Conservation (phyloP, 1,284 basidiomycete genomes). For the Leccinum subrobustum region DNA sequence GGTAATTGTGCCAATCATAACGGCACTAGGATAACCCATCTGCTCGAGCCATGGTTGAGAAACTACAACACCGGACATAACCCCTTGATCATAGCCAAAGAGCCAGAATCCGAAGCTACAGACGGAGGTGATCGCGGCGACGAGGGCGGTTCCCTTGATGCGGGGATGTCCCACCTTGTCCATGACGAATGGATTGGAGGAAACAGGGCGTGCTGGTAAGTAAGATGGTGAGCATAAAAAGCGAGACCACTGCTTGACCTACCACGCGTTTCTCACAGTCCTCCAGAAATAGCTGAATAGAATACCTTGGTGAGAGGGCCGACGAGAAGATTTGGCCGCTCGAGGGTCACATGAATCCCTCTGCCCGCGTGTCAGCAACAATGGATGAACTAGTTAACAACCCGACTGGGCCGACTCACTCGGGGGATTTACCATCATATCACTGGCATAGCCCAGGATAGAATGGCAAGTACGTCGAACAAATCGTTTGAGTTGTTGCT, state of each 20-base stretch:
- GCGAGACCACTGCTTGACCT: neutral
- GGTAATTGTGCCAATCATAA: constrained; percentile 22
- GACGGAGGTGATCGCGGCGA: constrained; percentile 19
- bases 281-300: constrained; percentile 4
- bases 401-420: neutral
- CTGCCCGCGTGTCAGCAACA: neutral
- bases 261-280: neutral
- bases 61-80: constrained; percentile 18
- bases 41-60: constrained; percentile 18
- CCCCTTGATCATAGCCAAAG: constrained; percentile 21
- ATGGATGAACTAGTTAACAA: neutral
- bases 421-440: too few relatives aligned
- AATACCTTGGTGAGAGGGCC: neutral
- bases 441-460: neutral
- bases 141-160: constrained; percentile 14
- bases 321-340: neutral
- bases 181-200: constrained; percentile 6
- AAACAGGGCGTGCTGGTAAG: neutral
- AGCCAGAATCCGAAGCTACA: constrained; percentile 21
- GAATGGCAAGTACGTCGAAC: neutral
- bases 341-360: constrained; percentile 11
- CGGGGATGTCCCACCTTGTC: constrained; percentile 15
- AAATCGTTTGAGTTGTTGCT: neutral
- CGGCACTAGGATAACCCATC: constrained; percentile 19
- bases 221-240: neutral